These are phyloP conservation scores for Panaeolus cyanescens DNA, from an alignment of 768 basidiomycete species.

Conservation along the genomic window DNA sequence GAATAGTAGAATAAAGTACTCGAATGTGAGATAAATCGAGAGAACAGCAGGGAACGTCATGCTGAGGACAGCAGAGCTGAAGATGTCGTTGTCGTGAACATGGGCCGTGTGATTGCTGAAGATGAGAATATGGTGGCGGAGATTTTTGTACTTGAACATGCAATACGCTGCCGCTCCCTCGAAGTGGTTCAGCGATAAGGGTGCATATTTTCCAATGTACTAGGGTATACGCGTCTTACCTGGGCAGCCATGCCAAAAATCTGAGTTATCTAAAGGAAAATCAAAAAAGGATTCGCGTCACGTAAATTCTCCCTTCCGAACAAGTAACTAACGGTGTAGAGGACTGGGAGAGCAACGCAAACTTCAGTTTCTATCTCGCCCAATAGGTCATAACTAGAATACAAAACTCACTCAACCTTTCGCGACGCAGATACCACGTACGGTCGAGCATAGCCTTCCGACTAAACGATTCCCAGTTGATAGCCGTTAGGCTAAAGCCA, in stretches of 20 bases:
- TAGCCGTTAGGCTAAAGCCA: conserved; percentile 36
- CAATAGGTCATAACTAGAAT: background rate
- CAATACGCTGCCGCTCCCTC: conserved; percentile 37
- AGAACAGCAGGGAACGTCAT: conserved; percentile 38
- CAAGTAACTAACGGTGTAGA: background rate
- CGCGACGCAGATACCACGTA: conserved; percentile 31
- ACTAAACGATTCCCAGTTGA: conserved; percentile 33
- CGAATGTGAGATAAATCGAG: conserved; percentile 35
- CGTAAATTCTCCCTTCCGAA: background rate
- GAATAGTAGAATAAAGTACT: conserved; percentile 37
- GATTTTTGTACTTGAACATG: conserved; percentile 33
- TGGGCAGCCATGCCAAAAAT: conserved; percentile 28
- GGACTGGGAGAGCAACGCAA: background rate
- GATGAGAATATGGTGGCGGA: conserved; percentile 26
- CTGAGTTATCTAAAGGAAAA: conserved; percentile 12
- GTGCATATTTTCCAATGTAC: background rate
- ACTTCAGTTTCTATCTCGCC: background rate
- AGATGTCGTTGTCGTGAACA: conserved; percentile 32
- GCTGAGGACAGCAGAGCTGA: conserved; percentile 27
- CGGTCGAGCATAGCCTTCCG: conserved; percentile 30
- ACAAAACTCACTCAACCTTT: conserved; percentile 28
- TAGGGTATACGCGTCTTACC: conserved; percentile 12
- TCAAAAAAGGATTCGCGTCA: background rate
- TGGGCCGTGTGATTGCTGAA: conserved; percentile 16
- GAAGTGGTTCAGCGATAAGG: background rate